phyloP scores from a whole-genome alignment of 2,329 filamentous ascomycete species.

The Xylaria sp. region DNA sequence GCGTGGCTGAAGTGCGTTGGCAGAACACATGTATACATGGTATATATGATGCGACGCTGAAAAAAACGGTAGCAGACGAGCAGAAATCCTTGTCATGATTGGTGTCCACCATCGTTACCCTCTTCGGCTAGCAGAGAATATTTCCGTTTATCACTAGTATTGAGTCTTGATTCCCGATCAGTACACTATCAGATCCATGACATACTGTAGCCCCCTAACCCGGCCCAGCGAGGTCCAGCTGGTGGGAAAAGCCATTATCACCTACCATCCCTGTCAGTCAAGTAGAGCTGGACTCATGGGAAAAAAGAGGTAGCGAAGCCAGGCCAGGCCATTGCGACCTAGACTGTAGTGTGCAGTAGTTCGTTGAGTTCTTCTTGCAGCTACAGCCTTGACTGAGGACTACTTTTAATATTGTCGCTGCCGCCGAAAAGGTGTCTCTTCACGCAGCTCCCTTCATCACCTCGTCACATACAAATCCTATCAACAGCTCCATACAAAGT shows the following conservation, averaged over 20 bases:
- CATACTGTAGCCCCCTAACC: slow-evolving; percentile 22
- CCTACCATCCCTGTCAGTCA: slow-evolving; percentile 27
- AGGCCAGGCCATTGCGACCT: slow-evolving; percentile 30
- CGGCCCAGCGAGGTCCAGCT: slow-evolving; percentile 30
- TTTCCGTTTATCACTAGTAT: background rate
- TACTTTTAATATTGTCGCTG: slow-evolving; percentile 26
- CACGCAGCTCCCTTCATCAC: slow-evolving; percentile 2
- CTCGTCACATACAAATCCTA: slow-evolving; percentile 9
- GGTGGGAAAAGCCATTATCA: slow-evolving; percentile 31
- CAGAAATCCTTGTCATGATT: background rate
- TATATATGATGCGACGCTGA: background rate
- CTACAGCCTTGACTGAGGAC: slow-evolving; percentile 10
- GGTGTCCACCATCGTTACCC: slow-evolving; percentile 18
- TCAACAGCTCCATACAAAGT: slow-evolving; percentile 4
- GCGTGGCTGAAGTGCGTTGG: slow-evolving; percentile 6
- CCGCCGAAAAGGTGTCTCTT: slow-evolving; percentile 17
- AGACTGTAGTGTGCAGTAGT: slow-evolving; percentile 16
- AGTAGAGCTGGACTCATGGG: slow-evolving; percentile 32
- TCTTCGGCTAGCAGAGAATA: slow-evolving; percentile 28
- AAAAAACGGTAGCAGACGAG: slow-evolving; percentile 1
- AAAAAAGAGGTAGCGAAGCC: slow-evolving; percentile 22
- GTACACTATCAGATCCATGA: background rate
- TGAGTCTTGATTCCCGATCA: slow-evolving; percentile 2
- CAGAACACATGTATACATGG: background rate
- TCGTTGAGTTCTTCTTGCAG: slow-evolving; percentile 15